A percentile compares a stretch with the other conserved stretches of the same genome.
Evolutionary conservation across 2,329 filamentous ascomycete genomes (phyloP).

Genomic region (Polychaeton citri): DNA sequence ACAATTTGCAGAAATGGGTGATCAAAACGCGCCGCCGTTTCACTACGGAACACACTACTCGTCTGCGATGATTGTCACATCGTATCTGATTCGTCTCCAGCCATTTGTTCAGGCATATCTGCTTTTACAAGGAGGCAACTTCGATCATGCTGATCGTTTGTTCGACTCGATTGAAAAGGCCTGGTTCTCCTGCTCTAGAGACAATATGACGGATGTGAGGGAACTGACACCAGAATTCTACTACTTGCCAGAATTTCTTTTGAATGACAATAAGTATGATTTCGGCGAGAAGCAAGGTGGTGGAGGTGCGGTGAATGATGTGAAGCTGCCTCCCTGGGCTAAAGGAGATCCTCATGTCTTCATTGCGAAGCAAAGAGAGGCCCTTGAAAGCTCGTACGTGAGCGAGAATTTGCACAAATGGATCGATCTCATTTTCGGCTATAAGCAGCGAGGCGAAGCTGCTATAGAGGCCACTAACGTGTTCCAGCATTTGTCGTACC

Average conservation of each 20-base stretch:
- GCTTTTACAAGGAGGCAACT: slow-evolving; percentile 84
- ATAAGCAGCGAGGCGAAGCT: slow-evolving; percentile 84
- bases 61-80: slow-evolving; percentile 96
- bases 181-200: slow-evolving; percentile 78
- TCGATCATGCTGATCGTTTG: slow-evolving; percentile 88
- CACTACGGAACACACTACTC: slow-evolving; percentile 99
- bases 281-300: slow-evolving; percentile 79
- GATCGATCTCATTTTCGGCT: slow-evolving; percentile 93
- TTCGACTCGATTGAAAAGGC: slow-evolving; percentile 88
- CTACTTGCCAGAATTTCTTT: slow-evolving; percentile 85
- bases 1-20: slow-evolving; percentile 81
- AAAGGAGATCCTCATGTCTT: slow-evolving; percentile 94
- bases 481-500: slow-evolving; percentile 91
- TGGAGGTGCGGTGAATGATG: slow-evolving; percentile 67
- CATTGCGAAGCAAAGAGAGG: slow-evolving; percentile 89
- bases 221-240: slow-evolving; percentile 97
- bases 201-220: slow-evolving; percentile 86
- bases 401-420: slow-evolving; percentile 81
- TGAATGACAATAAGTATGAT: slow-evolving; percentile 88
- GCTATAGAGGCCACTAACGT: slow-evolving; percentile 87
- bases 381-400: slow-evolving; percentile 83
- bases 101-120: slow-evolving; percentile 95
- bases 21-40: slow-evolving; percentile 61
- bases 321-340: slow-evolving; percentile 87
- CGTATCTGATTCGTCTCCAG: slow-evolving; percentile 85